Conservation (phyloP, 2,329 filamentous ascomycete genomes). For the Exophiala alcalophila region DNA sequence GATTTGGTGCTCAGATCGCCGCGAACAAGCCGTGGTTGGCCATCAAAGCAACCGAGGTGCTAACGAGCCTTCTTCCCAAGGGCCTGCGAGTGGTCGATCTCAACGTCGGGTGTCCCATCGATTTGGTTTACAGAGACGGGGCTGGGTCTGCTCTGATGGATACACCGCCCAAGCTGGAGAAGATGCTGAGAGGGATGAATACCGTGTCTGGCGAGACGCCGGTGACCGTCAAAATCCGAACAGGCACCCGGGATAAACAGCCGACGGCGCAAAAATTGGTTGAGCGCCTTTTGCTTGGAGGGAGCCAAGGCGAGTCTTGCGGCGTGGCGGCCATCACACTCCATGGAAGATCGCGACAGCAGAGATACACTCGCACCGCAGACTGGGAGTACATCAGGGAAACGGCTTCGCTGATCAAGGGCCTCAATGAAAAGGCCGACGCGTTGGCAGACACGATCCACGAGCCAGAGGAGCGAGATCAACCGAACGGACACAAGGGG, state of each 20-base stretch:
- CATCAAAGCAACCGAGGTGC: conserved; percentile 79
- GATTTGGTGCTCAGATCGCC: conserved; percentile 89
- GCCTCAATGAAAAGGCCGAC: conserved; percentile 68
- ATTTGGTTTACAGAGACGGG: conserved; percentile 83
- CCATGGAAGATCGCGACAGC: conserved; percentile 88
- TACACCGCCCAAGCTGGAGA: conserved; percentile 79
- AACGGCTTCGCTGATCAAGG: conserved; percentile 78
- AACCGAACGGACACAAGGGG: conserved; percentile 53
- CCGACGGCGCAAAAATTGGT: conserved; percentile 79
- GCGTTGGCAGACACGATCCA: conserved; percentile 69
- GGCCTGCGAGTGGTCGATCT: conserved; percentile 87
- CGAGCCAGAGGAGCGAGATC: conserved; percentile 72
- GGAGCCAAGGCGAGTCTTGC: conserved; percentile 59
- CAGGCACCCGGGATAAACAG: conserved; percentile 75
- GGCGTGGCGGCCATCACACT: conserved; percentile 94
- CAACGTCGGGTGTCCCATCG: conserved; percentile 96
- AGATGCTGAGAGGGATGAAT: conserved; percentile 96
- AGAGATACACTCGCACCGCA: conserved; percentile 87
- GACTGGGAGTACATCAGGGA: conserved; percentile 95
- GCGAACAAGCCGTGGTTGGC: conserved; percentile 90
- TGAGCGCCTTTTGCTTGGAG: conserved; percentile 75
- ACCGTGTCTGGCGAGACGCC: conserved; percentile 84
- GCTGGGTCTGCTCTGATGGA: conserved; percentile 93
- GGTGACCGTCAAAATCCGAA: conserved; percentile 92
- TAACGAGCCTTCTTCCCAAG: conserved; percentile 69